Evolutionary conservation across 2,329 filamentous ascomycete species (phyloP), one percentile per base, ranked within the genome.

Genomic region (Clarireedia monteithiana): DNA sequence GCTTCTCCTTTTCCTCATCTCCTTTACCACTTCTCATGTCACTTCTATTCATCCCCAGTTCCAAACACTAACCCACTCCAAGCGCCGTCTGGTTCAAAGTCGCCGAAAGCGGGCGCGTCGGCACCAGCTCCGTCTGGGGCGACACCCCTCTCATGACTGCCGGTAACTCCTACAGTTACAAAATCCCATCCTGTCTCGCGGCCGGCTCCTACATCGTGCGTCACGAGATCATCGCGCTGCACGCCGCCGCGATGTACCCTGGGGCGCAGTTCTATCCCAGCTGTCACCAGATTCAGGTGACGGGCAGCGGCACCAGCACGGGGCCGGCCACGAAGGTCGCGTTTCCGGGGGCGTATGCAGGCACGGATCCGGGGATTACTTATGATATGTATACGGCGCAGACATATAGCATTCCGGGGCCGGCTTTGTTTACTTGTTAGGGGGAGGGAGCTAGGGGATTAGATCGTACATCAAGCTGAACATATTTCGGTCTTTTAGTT

Each of bases 131-230:
- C 2, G 61, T 62, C 39, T 67, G 64, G 65, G 65, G 58, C 6
- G 64, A 66, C 15, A 63, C 66, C 24, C 62, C 58, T 12, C 61
- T 66, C 52, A 63, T 65, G 48, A 64, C 61, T 17, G 66, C 66
- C 53, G 68, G 66, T 40, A 70, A 77, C 34, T 78, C 75, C 73
- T 70, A 71, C 51, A 75, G 74, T 60, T 77, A 81, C 67, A 72
- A 70, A 55, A 68, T 82, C 59, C 79, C 79, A 44, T 65, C 70
- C 30, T 78, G 75, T 68, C 72, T 81, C 57, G 75, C 77, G 1
- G 70, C 77, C 1, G 79, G 79, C 34, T 73, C 82, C 50, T 82
- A 82, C 61, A 72, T 82, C 30, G 71, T 82, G 67, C 74, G 78
- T 38, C 73, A 77, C 38, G 79, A 82, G 71, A 71, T 78, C 46